Percentiles rank a stretch among this genome's conserved stretches.
Evolutionary conservation across 306 rosid genomes (phyloP).

Genomic region (Rosa lucieae): DNA sequence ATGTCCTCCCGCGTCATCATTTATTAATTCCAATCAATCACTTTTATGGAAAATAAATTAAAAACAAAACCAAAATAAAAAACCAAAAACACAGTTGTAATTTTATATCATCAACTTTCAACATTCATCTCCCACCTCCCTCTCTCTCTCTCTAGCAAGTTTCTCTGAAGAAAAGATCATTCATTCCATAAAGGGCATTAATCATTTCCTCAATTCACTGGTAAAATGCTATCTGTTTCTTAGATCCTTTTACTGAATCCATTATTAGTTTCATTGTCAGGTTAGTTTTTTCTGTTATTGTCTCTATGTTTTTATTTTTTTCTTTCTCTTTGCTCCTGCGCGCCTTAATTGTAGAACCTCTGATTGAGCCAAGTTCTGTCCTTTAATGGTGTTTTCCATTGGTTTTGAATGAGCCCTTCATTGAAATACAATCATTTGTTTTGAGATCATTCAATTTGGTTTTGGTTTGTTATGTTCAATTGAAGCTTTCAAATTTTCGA

Average conservation of each 20-base stretch:
- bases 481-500: conserved; percentile 12
- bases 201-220: conserved; percentile 10
- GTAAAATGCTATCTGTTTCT: background rate
- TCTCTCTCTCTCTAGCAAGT: background rate
- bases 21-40: background rate
- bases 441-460: background rate
- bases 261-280: background rate
- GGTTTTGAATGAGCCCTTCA: conserved; percentile 15
- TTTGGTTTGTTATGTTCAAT: background rate
- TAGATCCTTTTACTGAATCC: conserved; percentile 8
- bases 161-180: conserved; percentile 6
- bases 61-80: background rate
- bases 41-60: background rate
- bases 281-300: background rate
- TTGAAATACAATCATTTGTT: background rate
- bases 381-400: background rate
- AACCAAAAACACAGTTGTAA: background rate
- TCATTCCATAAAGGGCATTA: conserved; percentile 11
- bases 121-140: conserved; percentile 18
- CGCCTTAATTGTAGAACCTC: background rate
- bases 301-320: background rate
- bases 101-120: background rate
- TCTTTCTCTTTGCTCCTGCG: background rate
- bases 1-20: background rate
- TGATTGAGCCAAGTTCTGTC: background rate